phyloP scores from a whole-genome alignment of 129 eudicot genomes.

The Flaveria bidentis region DNA sequence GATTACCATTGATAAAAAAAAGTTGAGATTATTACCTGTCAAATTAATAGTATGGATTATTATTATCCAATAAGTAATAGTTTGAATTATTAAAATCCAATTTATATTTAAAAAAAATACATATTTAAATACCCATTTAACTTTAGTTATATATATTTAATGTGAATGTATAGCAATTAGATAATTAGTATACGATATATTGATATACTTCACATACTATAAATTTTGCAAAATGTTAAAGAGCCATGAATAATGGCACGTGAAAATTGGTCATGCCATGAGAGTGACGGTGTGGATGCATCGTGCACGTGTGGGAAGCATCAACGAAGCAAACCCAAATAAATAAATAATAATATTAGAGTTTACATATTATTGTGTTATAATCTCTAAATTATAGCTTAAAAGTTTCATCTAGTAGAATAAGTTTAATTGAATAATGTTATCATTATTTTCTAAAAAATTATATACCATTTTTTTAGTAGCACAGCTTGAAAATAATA shows the following conservation, averaged over 20 bases:
- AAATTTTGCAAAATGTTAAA: slow-evolving; percentile 14
- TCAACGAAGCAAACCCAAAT: slow-evolving; percentile 15
- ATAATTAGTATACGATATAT: not conserved
- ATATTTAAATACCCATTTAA: not conserved
- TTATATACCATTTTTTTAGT: no score
- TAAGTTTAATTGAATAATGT: no score
- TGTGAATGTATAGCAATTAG: not conserved
- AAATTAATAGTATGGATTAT: no score
- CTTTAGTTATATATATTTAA: not conserved
- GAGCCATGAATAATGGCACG: slow-evolving; percentile 31
- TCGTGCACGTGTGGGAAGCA: slow-evolving; percentile 36
- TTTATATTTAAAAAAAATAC: not conserved
- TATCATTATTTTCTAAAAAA: no score
- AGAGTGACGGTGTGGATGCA: slow-evolving; percentile 26
- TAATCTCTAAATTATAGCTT: not conserved
- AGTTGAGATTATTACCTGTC: no score
- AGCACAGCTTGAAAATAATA: no score
- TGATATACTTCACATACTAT: not conserved
- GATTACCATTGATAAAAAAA: no score
- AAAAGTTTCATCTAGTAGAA: no score
- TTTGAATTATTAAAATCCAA: no score
- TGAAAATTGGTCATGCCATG: not conserved
- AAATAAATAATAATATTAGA: not conserved
- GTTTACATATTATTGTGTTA: not conserved
- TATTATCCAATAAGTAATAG: no score